Evolutionary conservation across 495 filamentous ascomycete genomes (phyloP).

Genomic region (Aspergillus sclerotioniger): DNA sequence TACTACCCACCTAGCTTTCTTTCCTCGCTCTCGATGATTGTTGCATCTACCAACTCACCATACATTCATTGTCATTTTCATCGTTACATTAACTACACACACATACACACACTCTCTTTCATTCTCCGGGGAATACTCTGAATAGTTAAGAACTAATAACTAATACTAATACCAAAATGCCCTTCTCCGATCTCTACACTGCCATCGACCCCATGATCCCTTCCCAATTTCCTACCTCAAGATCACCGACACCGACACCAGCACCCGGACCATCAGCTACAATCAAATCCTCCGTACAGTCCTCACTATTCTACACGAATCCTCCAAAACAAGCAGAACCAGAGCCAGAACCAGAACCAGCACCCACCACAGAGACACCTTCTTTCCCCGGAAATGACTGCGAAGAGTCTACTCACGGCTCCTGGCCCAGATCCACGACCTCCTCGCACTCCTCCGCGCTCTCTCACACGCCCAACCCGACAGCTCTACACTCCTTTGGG

Average conservation of each 20-base stretch:
- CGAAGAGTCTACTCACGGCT: constrained; percentile 6
- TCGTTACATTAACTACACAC: too few relatives aligned
- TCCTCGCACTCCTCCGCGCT: constrained; percentile 4
- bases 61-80: too few relatives aligned
- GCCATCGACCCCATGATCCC: constrained; percentile 1
- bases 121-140: too few relatives aligned
- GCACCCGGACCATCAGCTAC: neutral
- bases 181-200: neutral
- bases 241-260: neutral
- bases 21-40: too few relatives aligned
- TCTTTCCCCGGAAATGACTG: neutral
- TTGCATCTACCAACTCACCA: too few relatives aligned
- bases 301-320: neutral
- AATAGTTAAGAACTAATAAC: neutral
- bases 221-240: neutral
- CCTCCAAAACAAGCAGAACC: neutral
- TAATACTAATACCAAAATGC: neutral
- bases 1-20: too few relatives aligned
- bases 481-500: neutral
- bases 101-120: too few relatives aligned
- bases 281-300: neutral
- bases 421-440: neutral
- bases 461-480: constrained; percentile 8
- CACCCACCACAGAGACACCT: neutral
- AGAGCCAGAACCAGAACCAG: neutral